Conservation (phyloP, 169 alveolate species). For the Babesia divergens region DNA sequence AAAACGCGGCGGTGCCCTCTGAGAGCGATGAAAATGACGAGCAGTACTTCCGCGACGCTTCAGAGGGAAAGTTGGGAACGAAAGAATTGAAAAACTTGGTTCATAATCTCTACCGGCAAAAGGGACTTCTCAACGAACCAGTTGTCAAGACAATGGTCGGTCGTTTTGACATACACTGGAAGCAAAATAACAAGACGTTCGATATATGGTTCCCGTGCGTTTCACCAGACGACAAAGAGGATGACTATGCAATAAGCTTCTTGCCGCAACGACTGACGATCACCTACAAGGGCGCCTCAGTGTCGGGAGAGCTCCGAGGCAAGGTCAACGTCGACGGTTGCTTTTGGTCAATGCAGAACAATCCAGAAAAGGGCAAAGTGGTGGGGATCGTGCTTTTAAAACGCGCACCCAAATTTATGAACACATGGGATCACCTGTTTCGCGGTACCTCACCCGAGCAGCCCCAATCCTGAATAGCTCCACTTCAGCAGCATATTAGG, state of each 20-base stretch:
- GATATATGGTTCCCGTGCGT: slow-evolving; percentile 54
- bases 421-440: slow-evolving; percentile 48
- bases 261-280: slow-evolving; percentile 52
- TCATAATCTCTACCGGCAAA: slow-evolving; percentile 11
- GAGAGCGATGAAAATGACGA: slow-evolving; percentile 7
- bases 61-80: not conserved
- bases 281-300: slow-evolving; percentile 26
- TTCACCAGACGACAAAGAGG: not conserved
- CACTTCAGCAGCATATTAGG: not conserved
- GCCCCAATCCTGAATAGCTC: not conserved
- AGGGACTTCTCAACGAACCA: slow-evolving; percentile 51
- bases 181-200: slow-evolving; percentile 16
- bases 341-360: slow-evolving; percentile 56
- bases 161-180: slow-evolving; percentile 35
- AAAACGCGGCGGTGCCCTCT: not conserved
- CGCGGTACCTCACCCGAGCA: slow-evolving; percentile 2
- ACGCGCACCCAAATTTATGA: slow-evolving; percentile 28
- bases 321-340: slow-evolving; percentile 59
- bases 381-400: slow-evolving; percentile 30
- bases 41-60: not conserved
- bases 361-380: slow-evolving; percentile 19
- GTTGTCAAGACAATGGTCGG: slow-evolving; percentile 1
- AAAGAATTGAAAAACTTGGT: slow-evolving; percentile 35
- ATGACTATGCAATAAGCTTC: slow-evolving; percentile 38
- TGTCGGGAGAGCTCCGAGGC: slow-evolving; percentile 22